A percentile compares a stretch with the other conserved stretches of the same genome.
Conservation (phyloP, 140 eudicot genomes). For the Senecio squalidus region DNA sequence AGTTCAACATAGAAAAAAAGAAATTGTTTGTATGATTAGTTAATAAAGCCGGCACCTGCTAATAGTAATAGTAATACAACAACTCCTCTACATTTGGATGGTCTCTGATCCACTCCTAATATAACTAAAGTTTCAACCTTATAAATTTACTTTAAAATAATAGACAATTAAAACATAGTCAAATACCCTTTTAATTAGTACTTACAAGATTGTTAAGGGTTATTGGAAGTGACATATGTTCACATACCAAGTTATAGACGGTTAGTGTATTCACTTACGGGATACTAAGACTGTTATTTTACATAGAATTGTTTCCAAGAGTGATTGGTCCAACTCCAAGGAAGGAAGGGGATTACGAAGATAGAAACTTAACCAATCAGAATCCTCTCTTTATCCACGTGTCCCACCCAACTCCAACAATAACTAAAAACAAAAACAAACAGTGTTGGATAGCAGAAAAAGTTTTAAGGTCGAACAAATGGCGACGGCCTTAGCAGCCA, state of each 20-base stretch:
- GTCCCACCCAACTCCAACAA: conserved; percentile 16
- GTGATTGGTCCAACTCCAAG: not conserved
- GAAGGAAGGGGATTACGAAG: conserved; percentile 39
- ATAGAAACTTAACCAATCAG: conserved; percentile 48
- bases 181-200: too few species aligned
- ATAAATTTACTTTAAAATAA: not conserved
- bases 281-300: too few species aligned
- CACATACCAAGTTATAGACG: too few species aligned
- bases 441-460: conserved; percentile 18
- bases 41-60: conserved; percentile 1
- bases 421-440: not conserved
- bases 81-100: conserved; percentile 2
- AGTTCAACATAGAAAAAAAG: not conserved
- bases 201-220: too few species aligned
- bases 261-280: too few species aligned
- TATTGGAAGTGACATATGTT: too few species aligned
- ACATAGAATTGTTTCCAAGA: not conserved
- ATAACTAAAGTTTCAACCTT: not conserved
- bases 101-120: not conserved
- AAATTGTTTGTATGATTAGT: not conserved
- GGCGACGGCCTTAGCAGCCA: conserved; percentile 46
- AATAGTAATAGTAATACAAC: not conserved
- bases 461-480: conserved; percentile 11
- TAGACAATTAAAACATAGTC: too few species aligned
- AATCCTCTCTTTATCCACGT: conserved; percentile 31